Base-by-base conservation (phyloP, 495 filamentous ascomycete species). In the Penicillium lagena region DNA sequence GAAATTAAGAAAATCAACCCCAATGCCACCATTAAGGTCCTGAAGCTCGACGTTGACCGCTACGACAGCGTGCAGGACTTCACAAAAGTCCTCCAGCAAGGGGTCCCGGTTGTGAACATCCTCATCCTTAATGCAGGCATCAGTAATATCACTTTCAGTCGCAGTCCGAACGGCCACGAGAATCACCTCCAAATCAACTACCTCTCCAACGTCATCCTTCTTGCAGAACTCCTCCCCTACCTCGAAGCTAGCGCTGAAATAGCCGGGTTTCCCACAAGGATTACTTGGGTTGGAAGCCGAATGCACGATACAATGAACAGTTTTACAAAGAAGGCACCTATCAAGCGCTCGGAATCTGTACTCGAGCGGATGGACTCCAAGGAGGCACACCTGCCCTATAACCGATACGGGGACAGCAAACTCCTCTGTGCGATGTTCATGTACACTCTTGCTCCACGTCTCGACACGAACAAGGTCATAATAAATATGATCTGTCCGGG, bases 111-210 rank as follows among this genome's bases (percentile, higher is more conserved):
- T 1, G 47, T 65, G 15, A 39, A 68, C 42, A 48, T 59, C 28
- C 46, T 66, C 15, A 39, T 68, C 28, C 56, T 66, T 17, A 70
- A 70, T 39, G 66, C 64, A 0, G 66, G 64, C 1, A 52, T 58
- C 13, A 41, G 50, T 10, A 28, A 42, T 22, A 12, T 59, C 29
- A 52, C 53, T 28, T 52, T 46, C 12, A 40, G 54, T 29, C 37
- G 47, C n/a, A 59, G 46, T 35, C 39, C 52, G 11, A 50, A 29
- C 17, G 66, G 65, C 28, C 63, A 68, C 39, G 61, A 68, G 34
- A 41, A 46, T 5, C 46, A 43, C 11, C 35, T 56, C 12, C 65
- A 68, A 40, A 56, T 68, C 41, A 70, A 68, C 35, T 57, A 63
- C 42, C 47, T 49, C 35, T 64, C 65, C 12, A 62, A 64, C 42